Evolutionary conservation across 805 yeast species (phyloP), one percentile per base, ranked within the genome.

Genomic region (Saturnispora dispora): DNA sequence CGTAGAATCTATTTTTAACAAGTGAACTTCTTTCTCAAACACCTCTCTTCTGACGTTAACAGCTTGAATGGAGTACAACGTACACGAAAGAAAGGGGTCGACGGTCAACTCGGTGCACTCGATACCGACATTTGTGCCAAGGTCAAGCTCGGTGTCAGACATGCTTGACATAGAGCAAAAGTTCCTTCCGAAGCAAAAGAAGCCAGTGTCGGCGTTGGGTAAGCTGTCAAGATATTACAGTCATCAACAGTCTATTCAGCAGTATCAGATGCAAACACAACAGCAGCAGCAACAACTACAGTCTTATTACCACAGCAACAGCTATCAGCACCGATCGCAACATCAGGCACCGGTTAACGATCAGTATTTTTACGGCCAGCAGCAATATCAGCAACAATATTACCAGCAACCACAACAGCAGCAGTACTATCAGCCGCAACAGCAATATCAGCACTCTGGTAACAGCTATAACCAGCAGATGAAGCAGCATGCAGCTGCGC

Each of bases 111-210:
- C 39, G 13, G 22, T 27, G 30, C 18, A n/a, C 4, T 13, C 51
- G 17, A 45, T 47, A 15, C 53, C 55, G 15, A 39, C 27, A 7
- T 10, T 48, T 22, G 48, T 47, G n/a, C 55, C 55, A 15, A 46
- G 57, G 23, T 43, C 56, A 6, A 45, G 46, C 8, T 51, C 56
- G 2, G 52, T 51, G 4, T 35, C 49, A 2, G 57, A 55, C 15
- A 55, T 55, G 54, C 35, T 53, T 7, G 55, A 60, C 15, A 57
- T 73, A 35, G 77, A 74, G 27, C 63, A 63, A 27, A 68, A 64
- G 53, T 74, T 77, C 54, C 58, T 57, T n/a, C 69, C 69, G 49
- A 70, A 68, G 52, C 54, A 71, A 10, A 59, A 71, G 47, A 55
- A 51, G 20, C 51, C 53, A 13, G 52, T 48, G 27, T 42, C 47